Base-by-base conservation (phyloP, 2,329 filamentous ascomycete genomes). In the Nemania bipapillata region DNA sequence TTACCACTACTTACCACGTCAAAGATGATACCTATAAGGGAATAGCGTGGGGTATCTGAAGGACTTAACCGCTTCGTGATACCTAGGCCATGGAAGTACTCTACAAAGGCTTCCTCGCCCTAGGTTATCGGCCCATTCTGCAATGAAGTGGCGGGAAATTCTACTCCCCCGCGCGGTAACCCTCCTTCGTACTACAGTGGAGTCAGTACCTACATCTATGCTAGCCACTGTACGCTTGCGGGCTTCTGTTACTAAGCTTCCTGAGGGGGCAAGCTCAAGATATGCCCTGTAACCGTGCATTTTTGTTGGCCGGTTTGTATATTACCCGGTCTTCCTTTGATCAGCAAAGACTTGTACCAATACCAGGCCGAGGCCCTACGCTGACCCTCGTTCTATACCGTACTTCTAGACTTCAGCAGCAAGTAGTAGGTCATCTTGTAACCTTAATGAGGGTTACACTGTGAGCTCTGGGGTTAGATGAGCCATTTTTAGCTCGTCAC, bases 31-130 rank as follows among this genome's bases (percentile, higher is more conserved):
- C 12, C 4, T 17, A 35, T 11, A 37, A 32, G 22, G 17, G 40
- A 3, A 17, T 45, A 15, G 32, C n/a, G 9, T 55, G 22, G 50
- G 63, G 37, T 42, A 42, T 45, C 30, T 66, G 12, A 24, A 66
- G 49, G 1, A 50, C 20, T 50, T 28, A 11, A 37, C 47, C 35
- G n/a, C 37, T n/a, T 32, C 30, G 20, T 17, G 22, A 30, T 30
- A 47, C 40, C 9, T 15, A 42, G 15, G 40, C 8, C 26, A 17
- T n/a, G n/a, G 1, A 59, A 40, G 50, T 61, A 56, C 42, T 61
- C 40, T 66, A 61, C 57, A 56, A 66, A 26, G 17, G 50, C 24
- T 24, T 28, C 40, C 40, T 65, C 40, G 35, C 52, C 22, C 4
- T 28, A 50, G 28, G 20, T 22, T 24, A 3, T 62, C 52, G 58